Base-by-base conservation (phyloP, 192 early-diverging fungal genomes). In the Coemansia sp. region DNA sequence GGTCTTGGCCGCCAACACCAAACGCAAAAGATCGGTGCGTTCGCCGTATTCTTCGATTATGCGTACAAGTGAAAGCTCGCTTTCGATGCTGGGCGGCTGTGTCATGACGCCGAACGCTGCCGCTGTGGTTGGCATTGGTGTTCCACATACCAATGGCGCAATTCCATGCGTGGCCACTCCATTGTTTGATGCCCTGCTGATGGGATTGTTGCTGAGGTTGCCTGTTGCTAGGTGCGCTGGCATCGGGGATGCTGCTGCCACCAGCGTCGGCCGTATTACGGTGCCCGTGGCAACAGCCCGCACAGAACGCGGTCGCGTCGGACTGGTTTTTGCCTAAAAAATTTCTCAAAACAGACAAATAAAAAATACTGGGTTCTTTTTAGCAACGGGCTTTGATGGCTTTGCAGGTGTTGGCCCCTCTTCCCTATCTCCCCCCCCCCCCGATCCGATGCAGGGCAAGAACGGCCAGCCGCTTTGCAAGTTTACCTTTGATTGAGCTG, bases 21-120 rank as follows among this genome's bases (percentile, higher is more conserved):
- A 60, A 18, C 70, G 66, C 34, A 84, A 67, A 20, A 84, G 56
- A 70, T 84, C 81, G 1, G 72, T 73, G 41, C 53, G 72, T 65
- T 79, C 81, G 54, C 76, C 81, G 56, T 84, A 84, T 51, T 69
- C 51, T 12, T 73, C 75, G 20, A 83, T 77, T 14, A 83, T 67
- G 7, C 54, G 71, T 12, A 65, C 74, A 15, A 83, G 66, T 48
- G 80, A 74, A 14, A 60, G 65, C 32, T 68, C 68, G 59, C 51
- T 73, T n/a, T 75, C 72, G 35, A 37, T 51, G 11, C 61, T 60
- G 28, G 61, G 57, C 36, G 67, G 70, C 28, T 66, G 73, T 28
- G 70, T 43, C 56, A 63, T 39, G 36, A 53, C 9, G 12, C 51
- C 70, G 67, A 70, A 70, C 51, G 60, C 65, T 15, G 61, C 53